phyloP scores from a whole-genome alignment of 176 grass and related monocot species.

The Juncus effusus region DNA sequence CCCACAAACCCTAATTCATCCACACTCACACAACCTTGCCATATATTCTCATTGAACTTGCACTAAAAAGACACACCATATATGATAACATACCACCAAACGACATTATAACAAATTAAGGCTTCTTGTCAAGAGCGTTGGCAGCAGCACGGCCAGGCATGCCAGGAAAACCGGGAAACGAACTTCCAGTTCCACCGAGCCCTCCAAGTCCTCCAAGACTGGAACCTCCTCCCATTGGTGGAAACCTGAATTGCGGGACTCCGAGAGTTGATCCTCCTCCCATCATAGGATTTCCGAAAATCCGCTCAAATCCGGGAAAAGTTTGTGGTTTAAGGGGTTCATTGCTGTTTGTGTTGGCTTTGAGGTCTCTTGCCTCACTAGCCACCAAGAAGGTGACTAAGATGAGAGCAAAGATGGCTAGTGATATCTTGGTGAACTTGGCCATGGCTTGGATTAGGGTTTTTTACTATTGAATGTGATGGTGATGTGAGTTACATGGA shows the following conservation, averaged over 20 bases:
- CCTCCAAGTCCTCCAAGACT: constrained; percentile 27
- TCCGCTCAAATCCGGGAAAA: constrained; percentile 49
- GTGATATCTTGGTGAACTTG: constrained; percentile 39
- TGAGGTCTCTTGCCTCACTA: constrained; percentile 59
- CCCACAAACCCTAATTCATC: neutral
- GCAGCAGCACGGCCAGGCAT: constrained; percentile 25
- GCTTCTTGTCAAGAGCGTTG: constrained; percentile 41
- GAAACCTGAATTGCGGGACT: constrained; percentile 36
- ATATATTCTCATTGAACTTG: constrained; percentile 20
- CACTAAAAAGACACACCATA: constrained; percentile 9
- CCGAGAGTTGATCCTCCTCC: constrained; percentile 32
- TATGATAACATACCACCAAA: constrained; percentile 11
- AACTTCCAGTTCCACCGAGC: constrained; percentile 3
- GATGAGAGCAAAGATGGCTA: constrained; percentile 31
- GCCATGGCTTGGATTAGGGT: constrained; percentile 37
- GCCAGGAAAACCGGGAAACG: constrained; percentile 40
- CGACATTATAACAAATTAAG: constrained; percentile 29
- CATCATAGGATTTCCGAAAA: constrained; percentile 34
- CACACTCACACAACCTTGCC: constrained; percentile 7
- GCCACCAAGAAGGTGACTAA: constrained; percentile 32
- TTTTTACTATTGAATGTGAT: too few relatives aligned
- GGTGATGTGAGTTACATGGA: too few relatives aligned
- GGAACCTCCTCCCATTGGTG: constrained; percentile 29
- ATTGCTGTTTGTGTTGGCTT: constrained; percentile 26
- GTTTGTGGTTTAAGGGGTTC: constrained; percentile 49